Evolutionary conservation across 441 rosid genomes (phyloP), one percentile per base, ranked within the genome.

Genomic region (Brassica balearica): DNA sequence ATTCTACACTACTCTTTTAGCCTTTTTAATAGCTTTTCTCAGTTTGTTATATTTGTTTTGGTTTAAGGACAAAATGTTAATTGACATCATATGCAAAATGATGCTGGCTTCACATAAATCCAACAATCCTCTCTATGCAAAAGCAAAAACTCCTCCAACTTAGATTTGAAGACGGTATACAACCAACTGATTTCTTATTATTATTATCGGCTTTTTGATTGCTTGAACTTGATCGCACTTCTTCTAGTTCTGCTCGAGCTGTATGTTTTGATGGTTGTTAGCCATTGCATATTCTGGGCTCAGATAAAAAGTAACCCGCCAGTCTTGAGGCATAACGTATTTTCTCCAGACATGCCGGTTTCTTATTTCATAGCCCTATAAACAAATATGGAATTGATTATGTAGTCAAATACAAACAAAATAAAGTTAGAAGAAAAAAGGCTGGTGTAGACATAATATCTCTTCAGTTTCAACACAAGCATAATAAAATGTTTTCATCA

Each of bases 321-420:
- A 55, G 11, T 55, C 1, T 3, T 12, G 23, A 7, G 23, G 32
- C 15, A 59, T 59, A 4, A 59, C 27, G n/a, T 9, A 59, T 5
- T 23, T 59, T 59, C 15, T 59, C 64, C 64, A 22, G 8, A 22
- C 32, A 59, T 0, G 32, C n/a, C 64, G 32, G 5, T 59, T 59
- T 5, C 64, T 22, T 10, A 59, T 22, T 59, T 59, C 32, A 59
- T 59, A 59, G 8, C 32, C 64, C 64, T 58, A 58, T 59, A 59
- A 59, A 59, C 64, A 59, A 15, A 55, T 19, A 55, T 1, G 20
- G 19, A 70, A 20, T 6, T 22, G 2, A 0, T n/a, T 0, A 2
- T 25, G 43, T 41, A 70, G 32, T 8, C 7, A 55, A n/a, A 70
- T 17, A 9, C 23, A 58, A 34, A 27, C 9, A 8, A 41, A 41